Conservation (phyloP, 805 yeast genomes). For the Tetrapisispora namnaoensis region DNA sequence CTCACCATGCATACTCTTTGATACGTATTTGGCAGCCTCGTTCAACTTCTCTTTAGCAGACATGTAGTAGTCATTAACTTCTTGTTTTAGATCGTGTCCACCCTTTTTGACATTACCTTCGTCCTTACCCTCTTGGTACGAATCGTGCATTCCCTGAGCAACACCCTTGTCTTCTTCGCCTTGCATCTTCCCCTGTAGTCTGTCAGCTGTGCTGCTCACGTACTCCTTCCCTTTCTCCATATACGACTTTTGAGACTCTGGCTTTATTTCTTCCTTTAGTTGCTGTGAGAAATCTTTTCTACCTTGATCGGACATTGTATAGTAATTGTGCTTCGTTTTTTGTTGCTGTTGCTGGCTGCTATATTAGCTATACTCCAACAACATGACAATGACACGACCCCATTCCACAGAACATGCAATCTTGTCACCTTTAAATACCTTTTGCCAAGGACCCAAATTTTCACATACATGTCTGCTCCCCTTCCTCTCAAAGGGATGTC, state of each 20-base stretch:
- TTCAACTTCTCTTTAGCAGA: constrained; percentile 44
- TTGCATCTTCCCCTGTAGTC: constrained; percentile 45
- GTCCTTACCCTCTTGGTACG: constrained; percentile 44
- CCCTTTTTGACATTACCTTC: constrained; percentile 29
- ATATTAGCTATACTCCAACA: no score
- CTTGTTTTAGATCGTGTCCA: constrained; percentile 39
- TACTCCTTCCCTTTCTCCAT: constrained; percentile 62
- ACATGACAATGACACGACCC: no score
- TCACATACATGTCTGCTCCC: no score
- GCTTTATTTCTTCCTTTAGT: constrained; percentile 54
- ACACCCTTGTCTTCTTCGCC: constrained; percentile 63
- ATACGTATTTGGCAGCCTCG: constrained; percentile 37
- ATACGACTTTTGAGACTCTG: constrained; percentile 58
- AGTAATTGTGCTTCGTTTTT: no score
- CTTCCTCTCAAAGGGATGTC: no score
- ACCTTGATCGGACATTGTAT: constrained; percentile 41
- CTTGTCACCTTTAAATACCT: neutral
- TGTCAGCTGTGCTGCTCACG: constrained; percentile 59
- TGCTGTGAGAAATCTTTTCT: constrained; percentile 73
- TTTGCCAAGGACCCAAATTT: no score
- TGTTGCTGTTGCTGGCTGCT: no score
- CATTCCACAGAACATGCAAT: neutral
- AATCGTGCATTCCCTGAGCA: constrained; percentile 60
- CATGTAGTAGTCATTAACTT: constrained; percentile 50
- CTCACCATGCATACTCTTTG: constrained; percentile 47